These are phyloP conservation scores for Mallotus japonicus DNA, from an alignment of 441 rosid species.

Conservation along the genomic window DNA sequence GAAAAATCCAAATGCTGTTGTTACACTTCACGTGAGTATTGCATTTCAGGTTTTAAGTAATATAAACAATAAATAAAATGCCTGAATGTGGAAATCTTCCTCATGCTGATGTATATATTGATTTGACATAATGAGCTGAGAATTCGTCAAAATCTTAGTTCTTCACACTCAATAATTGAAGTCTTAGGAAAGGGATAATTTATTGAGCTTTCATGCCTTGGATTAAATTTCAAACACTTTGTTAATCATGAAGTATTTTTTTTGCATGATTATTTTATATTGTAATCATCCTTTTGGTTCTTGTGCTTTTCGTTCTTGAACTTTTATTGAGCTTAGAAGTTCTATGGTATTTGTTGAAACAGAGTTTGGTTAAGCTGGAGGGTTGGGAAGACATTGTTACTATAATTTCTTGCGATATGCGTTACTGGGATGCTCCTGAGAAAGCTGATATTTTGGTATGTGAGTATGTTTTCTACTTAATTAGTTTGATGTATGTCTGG, in stretches of 20 bases:
- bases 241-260: neutral
- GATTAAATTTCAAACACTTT: neutral
- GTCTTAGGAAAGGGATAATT: too few relatives aligned
- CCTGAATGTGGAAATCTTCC: neutral
- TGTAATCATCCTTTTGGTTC: neutral
- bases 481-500: constrained; percentile 9
- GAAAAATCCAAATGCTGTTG: constrained; percentile 99
- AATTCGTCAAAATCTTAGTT: too few relatives aligned
- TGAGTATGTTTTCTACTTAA: neutral
- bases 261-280: neutral
- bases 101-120: neutral
- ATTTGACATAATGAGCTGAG: too few relatives aligned
- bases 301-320: constrained; percentile 11
- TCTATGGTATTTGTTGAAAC: constrained; percentile 26
- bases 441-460: constrained; percentile 92
- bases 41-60: constrained; percentile 15
- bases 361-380: constrained; percentile 91
- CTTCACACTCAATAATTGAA: too few relatives aligned
- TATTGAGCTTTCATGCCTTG: too few relatives aligned
- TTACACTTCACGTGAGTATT: constrained; percentile 89
- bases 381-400: constrained; percentile 89
- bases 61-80: constrained; percentile 7
- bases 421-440: constrained; percentile 84
- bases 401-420: constrained; percentile 94
- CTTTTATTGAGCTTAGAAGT: constrained; percentile 21